phyloP scores from a whole-genome alignment of 2,329 filamentous ascomycete species.

The Proliferodiscus dingleyae region DNA sequence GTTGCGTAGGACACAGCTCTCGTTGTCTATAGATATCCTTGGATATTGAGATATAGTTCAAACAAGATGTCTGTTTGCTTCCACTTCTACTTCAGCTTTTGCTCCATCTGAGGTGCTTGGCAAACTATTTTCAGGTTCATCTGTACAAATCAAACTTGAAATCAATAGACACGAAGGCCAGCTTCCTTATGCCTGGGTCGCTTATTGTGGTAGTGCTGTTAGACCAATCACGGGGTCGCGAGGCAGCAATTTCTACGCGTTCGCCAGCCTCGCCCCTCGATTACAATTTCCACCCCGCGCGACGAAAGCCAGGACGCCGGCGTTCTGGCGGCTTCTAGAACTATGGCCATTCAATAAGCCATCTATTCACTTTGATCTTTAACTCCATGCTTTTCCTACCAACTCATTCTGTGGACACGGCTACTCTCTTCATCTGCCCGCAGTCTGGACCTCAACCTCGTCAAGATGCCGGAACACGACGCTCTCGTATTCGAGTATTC shows the following conservation, averaged over 20 bases:
- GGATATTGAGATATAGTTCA: no score
- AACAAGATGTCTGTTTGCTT: no score
- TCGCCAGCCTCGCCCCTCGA: slow-evolving; percentile 13
- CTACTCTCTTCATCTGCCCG: background rate
- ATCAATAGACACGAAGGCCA: no score
- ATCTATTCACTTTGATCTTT: background rate
- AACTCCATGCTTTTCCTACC: background rate
- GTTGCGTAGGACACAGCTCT: no score
- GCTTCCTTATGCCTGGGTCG: no score
- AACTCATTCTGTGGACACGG: background rate
- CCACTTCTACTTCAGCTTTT: no score
- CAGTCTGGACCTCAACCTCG: background rate
- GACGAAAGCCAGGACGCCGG: slow-evolving; percentile 2
- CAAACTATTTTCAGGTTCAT: no score
- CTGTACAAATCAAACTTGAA: no score
- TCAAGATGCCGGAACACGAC: slow-evolving; percentile 34
- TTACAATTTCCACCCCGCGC: slow-evolving; percentile 4
- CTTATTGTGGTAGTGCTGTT: no score
- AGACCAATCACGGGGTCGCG: background rate
- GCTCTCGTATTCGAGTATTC: slow-evolving; percentile 46
- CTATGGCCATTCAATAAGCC: background rate
- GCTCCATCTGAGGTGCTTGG: no score
- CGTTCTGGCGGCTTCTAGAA: slow-evolving; percentile 12
- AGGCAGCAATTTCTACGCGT: slow-evolving; percentile 7
- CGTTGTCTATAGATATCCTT: no score